Evolutionary conservation across 805 yeast genomes (phyloP).

Genomic region (Lachancea mirantina): DNA sequence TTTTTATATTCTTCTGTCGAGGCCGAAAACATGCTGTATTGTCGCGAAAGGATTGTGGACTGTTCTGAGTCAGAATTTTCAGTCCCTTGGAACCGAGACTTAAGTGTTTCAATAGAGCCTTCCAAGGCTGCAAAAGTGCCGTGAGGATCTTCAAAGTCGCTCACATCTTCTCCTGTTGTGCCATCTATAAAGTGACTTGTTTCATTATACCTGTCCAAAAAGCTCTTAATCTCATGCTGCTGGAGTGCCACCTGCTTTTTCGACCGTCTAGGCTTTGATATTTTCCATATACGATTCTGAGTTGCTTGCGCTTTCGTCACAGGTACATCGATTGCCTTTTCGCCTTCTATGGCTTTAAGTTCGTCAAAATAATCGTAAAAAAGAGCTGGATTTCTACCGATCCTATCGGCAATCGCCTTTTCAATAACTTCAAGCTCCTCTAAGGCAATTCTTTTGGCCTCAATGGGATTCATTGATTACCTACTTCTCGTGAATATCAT

Average conservation of each 20-base stretch:
- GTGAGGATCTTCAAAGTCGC: conserved; percentile 35
- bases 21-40: conserved; percentile 24
- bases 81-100: conserved; percentile 9
- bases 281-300: conserved; percentile 28
- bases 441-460: conserved; percentile 33
- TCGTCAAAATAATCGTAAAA: conserved; percentile 30
- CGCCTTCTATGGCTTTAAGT: conserved; percentile 4
- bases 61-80: conserved; percentile 27
- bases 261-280: conserved; percentile 36
- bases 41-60: conserved; percentile 12
- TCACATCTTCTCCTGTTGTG: conserved; percentile 17
- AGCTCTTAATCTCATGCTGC: conserved; percentile 56
- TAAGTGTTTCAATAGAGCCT: conserved; percentile 6
- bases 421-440: conserved; percentile 74
- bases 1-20: conserved; percentile 11
- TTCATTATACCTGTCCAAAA: conserved; percentile 41
- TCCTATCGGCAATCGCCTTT: conserved; percentile 52
- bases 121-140: conserved; percentile 28
- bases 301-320: conserved; percentile 12
- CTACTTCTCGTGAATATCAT: no score
- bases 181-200: conserved; percentile 3
- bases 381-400: conserved; percentile 54
- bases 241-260: conserved; percentile 48
- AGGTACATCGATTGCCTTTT: conserved; percentile 17
- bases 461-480: conserved; percentile 22